Conservation (phyloP, 306 rosid species). For the Abrus precatorius region DNA sequence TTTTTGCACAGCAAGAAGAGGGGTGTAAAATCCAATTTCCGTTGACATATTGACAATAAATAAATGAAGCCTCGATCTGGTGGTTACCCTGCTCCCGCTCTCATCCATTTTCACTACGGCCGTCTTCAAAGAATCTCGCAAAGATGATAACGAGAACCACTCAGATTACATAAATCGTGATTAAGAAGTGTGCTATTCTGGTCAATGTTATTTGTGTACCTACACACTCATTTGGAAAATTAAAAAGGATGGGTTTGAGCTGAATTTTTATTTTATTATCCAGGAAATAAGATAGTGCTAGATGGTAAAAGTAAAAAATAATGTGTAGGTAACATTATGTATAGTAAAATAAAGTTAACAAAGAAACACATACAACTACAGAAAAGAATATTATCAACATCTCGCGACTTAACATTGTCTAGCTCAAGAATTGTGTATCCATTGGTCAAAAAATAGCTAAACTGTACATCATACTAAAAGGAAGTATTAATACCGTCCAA, state of each 20-base stretch:
- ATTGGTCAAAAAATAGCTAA: background rate
- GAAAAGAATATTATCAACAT: background rate
- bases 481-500: background rate
- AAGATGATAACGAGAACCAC: too few relatives aligned
- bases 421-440: background rate
- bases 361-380: background rate
- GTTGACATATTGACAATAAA: too few relatives aligned
- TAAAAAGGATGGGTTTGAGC: background rate
- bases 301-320: background rate
- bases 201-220: background rate
- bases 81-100: too few relatives aligned
- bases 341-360: background rate
- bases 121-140: too few relatives aligned
- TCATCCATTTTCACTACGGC: too few relatives aligned
- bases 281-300: background rate
- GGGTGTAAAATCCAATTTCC: too few relatives aligned
- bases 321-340: background rate
- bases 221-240: background rate
- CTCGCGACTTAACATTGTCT: background rate
- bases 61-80: too few relatives aligned
- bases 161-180: too few relatives aligned
- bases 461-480: background rate
- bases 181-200: background rate
- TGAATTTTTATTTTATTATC: conserved; percentile 6
- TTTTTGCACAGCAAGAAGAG: too few relatives aligned